Conservation (phyloP, 257 asterid species). For the Dorcoceras hygrometricum region DNA sequence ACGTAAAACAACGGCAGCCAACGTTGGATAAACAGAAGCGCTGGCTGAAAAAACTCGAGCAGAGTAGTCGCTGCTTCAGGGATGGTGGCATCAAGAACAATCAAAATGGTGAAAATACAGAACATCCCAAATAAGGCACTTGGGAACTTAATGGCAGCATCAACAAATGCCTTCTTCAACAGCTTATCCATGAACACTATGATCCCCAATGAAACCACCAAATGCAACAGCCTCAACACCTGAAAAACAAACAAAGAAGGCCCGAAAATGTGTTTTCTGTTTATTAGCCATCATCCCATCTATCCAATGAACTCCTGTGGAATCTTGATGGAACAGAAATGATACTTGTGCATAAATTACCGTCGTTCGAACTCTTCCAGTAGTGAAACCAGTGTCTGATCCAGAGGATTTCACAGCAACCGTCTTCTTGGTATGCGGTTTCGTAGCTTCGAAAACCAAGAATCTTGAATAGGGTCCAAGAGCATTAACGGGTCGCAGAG, state of each 20-base stretch:
- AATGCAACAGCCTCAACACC: constrained; percentile 73
- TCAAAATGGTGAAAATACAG: constrained; percentile 73
- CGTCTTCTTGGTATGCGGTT: constrained; percentile 24
- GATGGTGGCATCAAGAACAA: constrained; percentile 62
- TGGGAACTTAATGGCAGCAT: constrained; percentile 93
- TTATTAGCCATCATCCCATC: neutral
- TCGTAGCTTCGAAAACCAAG: constrained; percentile 26
- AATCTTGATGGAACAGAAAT: neutral
- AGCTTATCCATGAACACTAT: constrained; percentile 74
- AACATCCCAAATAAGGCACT: constrained; percentile 97
- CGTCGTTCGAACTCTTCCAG: constrained; percentile 44
- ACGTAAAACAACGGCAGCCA: constrained; percentile 99
- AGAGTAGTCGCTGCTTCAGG: constrained; percentile 72
- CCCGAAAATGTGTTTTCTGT: neutral
- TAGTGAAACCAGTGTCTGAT: constrained; percentile 41
- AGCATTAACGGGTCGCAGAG: constrained; percentile 23
- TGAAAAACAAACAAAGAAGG: constrained; percentile 22
- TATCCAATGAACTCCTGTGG: neutral
- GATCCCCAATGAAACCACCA: constrained; percentile 75
- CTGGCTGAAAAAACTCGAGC: constrained; percentile 94
- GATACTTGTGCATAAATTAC: constrained; percentile 24
- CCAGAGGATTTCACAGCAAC: constrained; percentile 42
- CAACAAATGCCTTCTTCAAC: constrained; percentile 70
- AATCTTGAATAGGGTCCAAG: constrained; percentile 20
- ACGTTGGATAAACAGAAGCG: constrained; percentile 83